A percentile compares a stretch with the other conserved stretches of the same genome.
Evolutionary conservation across 1,284 basidiomycete species (phyloP).

Genomic region (Tilletia setariae): DNA sequence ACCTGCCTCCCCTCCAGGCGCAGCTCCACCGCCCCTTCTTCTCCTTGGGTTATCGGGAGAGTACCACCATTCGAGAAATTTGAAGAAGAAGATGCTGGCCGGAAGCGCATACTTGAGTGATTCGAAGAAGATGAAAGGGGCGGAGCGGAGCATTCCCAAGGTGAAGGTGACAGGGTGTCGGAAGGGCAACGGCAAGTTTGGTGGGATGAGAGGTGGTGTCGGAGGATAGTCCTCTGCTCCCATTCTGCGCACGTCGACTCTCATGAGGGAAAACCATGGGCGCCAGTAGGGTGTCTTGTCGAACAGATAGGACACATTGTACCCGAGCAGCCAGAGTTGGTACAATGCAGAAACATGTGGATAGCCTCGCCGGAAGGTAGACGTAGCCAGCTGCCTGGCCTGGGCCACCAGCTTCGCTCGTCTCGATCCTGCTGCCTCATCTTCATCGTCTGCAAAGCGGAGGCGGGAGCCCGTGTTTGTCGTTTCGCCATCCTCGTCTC

Average conservation of each 20-base stretch:
- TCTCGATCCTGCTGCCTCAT: not conserved
- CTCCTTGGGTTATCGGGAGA: constrained; percentile 75
- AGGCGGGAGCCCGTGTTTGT: not conserved
- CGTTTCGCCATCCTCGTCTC: constrained; percentile 29
- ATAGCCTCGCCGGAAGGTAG: constrained; percentile 67
- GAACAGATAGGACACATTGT: constrained; percentile 87
- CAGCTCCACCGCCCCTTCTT: constrained; percentile 59
- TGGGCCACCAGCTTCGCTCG: not conserved
- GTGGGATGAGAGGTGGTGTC: constrained; percentile 25
- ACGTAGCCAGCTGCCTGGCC: constrained; percentile 24
- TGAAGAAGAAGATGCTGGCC: constrained; percentile 90
- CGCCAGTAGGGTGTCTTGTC: constrained; percentile 81
- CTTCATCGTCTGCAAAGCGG: constrained; percentile 10
- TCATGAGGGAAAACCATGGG: constrained; percentile 83
- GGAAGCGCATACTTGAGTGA: constrained; percentile 74
- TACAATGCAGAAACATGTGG: constrained; percentile 75
- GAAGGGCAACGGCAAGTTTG: constrained; percentile 31
- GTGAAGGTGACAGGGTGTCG: constrained; percentile 31
- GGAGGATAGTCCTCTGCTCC: constrained; percentile 66
- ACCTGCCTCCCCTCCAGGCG: constrained; percentile 61
- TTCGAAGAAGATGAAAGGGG: constrained; percentile 43
- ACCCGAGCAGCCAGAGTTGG: constrained; percentile 72
- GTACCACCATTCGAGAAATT: constrained; percentile 99
- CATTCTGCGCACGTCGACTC: constrained; percentile 74
- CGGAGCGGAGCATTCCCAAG: constrained; percentile 23